Evolutionary conservation across 768 basidiomycete species (phyloP).

Genomic region (Hypsizygus marmoreus): DNA sequence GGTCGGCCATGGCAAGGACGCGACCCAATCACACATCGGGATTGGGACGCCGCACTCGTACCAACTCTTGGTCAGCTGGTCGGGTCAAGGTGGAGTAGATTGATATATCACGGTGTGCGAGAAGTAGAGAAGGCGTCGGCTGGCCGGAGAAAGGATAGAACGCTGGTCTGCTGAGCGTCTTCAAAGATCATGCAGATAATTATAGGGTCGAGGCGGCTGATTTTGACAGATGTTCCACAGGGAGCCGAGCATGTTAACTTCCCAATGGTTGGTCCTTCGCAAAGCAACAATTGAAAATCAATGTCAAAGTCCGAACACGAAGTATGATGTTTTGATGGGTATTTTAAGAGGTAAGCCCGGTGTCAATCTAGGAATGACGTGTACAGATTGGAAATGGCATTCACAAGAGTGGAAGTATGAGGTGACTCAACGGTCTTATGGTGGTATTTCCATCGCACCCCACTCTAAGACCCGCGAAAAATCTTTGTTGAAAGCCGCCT

Average conservation of each 20-base stretch:
- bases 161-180: not conserved
- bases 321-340: not conserved
- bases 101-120: not conserved
- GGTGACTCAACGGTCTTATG: not conserved
- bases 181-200: not conserved
- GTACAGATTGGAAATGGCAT: conserved; percentile 3
- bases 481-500: conserved; percentile 22
- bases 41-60: not conserved
- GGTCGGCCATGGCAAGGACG: not conserved
- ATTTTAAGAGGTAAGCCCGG: not conserved
- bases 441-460: conserved; percentile 46
- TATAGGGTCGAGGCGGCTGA: not conserved
- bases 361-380: not conserved
- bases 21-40: conserved; percentile 4
- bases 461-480: conserved; percentile 47
- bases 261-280: not conserved
- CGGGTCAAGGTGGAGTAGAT: not conserved
- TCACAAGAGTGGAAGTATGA: conserved; percentile 1
- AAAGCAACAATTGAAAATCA: not conserved
- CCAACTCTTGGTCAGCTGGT: not conserved
- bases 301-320: not conserved
- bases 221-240: too few relatives aligned
- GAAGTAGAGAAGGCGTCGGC: not conserved
- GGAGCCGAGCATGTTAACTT: too few relatives aligned
- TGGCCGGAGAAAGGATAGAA: conserved; percentile 1